Evolutionary conservation across 208 protist genomes (phyloP), one percentile per base, ranked within the genome.

Genomic region (Crithidia thermophila): DNA sequence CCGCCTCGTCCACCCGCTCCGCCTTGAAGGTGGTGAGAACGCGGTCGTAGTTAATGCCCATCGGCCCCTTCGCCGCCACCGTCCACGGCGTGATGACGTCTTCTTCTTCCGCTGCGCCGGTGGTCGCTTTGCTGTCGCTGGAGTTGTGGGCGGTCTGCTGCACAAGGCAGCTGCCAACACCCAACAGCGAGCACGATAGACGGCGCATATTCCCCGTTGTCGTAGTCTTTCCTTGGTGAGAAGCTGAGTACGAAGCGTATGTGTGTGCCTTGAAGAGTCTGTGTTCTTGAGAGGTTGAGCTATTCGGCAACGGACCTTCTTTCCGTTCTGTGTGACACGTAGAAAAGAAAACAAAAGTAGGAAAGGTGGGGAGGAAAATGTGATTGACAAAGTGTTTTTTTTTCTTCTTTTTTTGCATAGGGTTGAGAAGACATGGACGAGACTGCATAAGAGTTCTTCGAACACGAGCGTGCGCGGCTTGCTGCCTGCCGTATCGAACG

Each of bases 31-130:
- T 82, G n/a, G 68, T 72, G 21, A 92, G 77, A 1, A 96, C 91
- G 30, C 88, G 83, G 45, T 89, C 82, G 66, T 96, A 96, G 72
- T 96, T 80, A 58, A 96, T 82, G 25, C 88, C 91, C 31, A 75
- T 51, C 3, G 88, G 84, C 0, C 88, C 88, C 50, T 85, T 85
- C n/a, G 88, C 91, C 8, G 57, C 23, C 10, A 96, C 91, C 25
- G 40, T 67, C 88, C 91, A 96, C 30, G 91, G 91, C 21, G 91
- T 96, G 37, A 96, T 74, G 2, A 90, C 72, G 46, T 90, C 85
- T 1, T 75, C 84, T 1, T 42, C 56, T 4, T 10, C 14, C 49
- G 14, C 25, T 25, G 42, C 64, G 2, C 20, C 21, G 16, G 36
- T 52, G 27, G 21, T 49, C 42, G 4, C 33, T 25, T 43, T 33